Conservation (phyloP, 306 rosid genomes). For the Carpinus viminea region DNA sequence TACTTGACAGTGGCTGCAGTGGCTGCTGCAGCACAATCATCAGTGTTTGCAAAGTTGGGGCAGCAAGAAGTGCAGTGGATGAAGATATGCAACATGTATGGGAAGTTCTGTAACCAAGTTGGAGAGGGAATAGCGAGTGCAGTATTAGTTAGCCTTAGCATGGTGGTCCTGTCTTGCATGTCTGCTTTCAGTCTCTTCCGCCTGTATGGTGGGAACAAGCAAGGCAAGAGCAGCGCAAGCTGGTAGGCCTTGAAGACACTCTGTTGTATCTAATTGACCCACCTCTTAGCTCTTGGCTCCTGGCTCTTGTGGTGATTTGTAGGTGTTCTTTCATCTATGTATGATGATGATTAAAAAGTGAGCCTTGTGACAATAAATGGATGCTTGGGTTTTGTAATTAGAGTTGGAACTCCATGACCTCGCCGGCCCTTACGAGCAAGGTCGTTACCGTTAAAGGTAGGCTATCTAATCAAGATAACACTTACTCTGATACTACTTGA, state of each 20-base stretch:
- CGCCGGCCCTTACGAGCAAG: too few relatives aligned
- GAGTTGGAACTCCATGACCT: too few relatives aligned
- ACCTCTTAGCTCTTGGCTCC: neutral
- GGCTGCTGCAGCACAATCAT: slow-evolving; percentile 64
- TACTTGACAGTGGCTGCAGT: slow-evolving; percentile 66
- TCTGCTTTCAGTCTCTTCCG: slow-evolving; percentile 91
- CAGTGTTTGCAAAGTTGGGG: slow-evolving; percentile 71
- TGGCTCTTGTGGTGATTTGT: slow-evolving; percentile 11
- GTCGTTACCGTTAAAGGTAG: too few relatives aligned
- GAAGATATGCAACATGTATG: slow-evolving; percentile 69
- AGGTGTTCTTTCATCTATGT: slow-evolving; percentile 17
- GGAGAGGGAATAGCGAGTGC: slow-evolving; percentile 80
- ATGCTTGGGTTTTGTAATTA: neutral
- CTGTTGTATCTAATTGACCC: neutral
- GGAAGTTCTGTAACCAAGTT: slow-evolving; percentile 82
- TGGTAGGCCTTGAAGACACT: slow-evolving; percentile 38
- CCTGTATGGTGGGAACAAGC: slow-evolving; percentile 60
- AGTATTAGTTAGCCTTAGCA: slow-evolving; percentile 54
- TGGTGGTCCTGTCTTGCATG: slow-evolving; percentile 63
- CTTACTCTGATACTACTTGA: too few relatives aligned
- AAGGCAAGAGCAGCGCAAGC: slow-evolving; percentile 29
- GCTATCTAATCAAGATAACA: too few relatives aligned
- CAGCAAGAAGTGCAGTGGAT: slow-evolving; percentile 87
- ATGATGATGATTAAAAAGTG: slow-evolving; percentile 1
- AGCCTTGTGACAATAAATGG: neutral